Conservation (phyloP, 257 asterid genomes). For the Eustoma russellianum region DNA sequence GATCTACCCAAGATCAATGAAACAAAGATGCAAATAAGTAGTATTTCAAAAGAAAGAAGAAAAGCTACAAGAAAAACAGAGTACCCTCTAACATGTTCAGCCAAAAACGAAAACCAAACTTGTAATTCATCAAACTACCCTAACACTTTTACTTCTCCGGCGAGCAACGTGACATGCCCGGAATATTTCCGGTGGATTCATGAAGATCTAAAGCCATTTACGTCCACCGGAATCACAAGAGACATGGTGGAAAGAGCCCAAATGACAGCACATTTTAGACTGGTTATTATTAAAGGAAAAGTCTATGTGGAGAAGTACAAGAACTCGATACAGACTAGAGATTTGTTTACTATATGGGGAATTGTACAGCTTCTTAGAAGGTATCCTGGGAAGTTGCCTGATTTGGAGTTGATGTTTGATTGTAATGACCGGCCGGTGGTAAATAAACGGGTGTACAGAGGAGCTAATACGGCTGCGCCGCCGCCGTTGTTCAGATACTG, state of each 20-base stretch:
- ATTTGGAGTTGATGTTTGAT: constrained; percentile 79
- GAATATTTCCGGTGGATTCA: constrained; percentile 68
- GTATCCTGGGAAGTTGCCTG: constrained; percentile 69
- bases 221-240: constrained; percentile 48
- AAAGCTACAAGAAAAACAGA: constrained; percentile 12
- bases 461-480: constrained; percentile 13
- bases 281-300: constrained; percentile 52
- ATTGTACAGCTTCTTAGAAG: constrained; percentile 56
- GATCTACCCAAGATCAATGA: neutral
- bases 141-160: constrained; percentile 16
- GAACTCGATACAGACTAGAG: constrained; percentile 53
- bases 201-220: constrained; percentile 65
- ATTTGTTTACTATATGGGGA: constrained; percentile 67
- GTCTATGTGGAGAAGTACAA: constrained; percentile 43
- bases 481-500: constrained; percentile 75
- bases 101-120: constrained; percentile 20
- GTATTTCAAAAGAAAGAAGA: neutral
- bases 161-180: constrained; percentile 33
- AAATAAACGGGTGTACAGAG: constrained; percentile 16
- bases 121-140: constrained; percentile 60
- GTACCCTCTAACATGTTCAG: constrained; percentile 48
- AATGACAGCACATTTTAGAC: constrained; percentile 49
- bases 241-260: constrained; percentile 51
- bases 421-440: constrained; percentile 60
- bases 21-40: constrained; percentile 2